A percentile compares a stretch with the other conserved stretches of the same genome.
Evolutionary conservation across 257 asterid genomes (phyloP).

Genomic region (Solanum pimpinellifolium): DNA sequence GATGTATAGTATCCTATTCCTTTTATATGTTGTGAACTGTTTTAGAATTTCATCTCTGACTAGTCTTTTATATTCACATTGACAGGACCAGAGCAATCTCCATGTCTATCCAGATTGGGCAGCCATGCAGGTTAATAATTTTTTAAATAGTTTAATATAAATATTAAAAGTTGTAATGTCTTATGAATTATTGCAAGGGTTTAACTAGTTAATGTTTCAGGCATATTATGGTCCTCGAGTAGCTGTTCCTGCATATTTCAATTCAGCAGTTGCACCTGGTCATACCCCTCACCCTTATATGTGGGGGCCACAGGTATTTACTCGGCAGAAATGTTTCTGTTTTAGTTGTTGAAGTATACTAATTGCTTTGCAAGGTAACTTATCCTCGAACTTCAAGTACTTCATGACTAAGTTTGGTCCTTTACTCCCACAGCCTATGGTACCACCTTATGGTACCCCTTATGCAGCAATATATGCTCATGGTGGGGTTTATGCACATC

Average conservation of each 20-base stretch:
- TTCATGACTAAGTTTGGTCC: neutral
- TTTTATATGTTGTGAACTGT: neutral
- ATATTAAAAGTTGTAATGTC: neutral
- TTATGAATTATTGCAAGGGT: neutral
- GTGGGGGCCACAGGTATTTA: slow-evolving; percentile 96
- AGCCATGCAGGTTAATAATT: slow-evolving; percentile 64
- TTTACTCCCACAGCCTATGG: slow-evolving; percentile 53
- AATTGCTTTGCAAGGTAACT: neutral
- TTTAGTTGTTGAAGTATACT: neutral
- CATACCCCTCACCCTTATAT: slow-evolving; percentile 77
- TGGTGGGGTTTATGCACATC: slow-evolving; percentile 82
- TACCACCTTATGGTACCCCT: slow-evolving; percentile 83
- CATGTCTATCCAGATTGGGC: slow-evolving; percentile 95
- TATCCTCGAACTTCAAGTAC: neutral
- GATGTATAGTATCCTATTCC: neutral
- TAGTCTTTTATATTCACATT: slow-evolving; percentile 8
- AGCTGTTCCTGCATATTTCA: slow-evolving; percentile 84
- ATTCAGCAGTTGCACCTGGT: slow-evolving; percentile 70
- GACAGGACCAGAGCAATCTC: slow-evolving; percentile 70
- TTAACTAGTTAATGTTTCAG: slow-evolving; percentile 25
- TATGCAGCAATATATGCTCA: slow-evolving; percentile 83
- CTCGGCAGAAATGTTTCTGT: neutral
- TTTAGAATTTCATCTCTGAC: neutral
- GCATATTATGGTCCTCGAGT: slow-evolving; percentile 90
- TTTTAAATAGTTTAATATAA: neutral